These are phyloP conservation scores for Volvariella surrecta DNA, from an alignment of 1,284 basidiomycete genomes.

Conservation along the genomic window DNA sequence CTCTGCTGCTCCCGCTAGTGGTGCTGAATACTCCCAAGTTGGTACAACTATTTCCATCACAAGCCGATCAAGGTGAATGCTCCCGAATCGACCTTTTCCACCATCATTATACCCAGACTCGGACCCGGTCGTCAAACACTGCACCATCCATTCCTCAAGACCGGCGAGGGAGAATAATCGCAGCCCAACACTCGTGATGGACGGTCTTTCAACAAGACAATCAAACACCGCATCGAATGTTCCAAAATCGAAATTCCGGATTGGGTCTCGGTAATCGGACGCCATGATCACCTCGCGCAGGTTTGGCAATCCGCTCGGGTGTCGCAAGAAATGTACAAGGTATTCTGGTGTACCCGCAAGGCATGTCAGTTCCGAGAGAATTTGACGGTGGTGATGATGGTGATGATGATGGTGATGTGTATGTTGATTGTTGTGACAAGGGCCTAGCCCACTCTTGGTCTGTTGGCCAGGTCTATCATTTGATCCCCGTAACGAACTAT, in stretches of 20 bases:
- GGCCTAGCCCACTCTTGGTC: too few relatives aligned
- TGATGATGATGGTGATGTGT: constrained; percentile 7
- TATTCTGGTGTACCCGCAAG: constrained; percentile 11
- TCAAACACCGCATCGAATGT: background rate
- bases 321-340: constrained; percentile 9
- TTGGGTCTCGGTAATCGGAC: background rate
- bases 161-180: background rate
- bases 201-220: background rate
- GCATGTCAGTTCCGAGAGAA: constrained; percentile 9
- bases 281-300: background rate
- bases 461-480: too few relatives aligned
- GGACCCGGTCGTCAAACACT: background rate
- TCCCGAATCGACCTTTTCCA: too few relatives aligned
- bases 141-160: background rate
- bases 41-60: too few relatives aligned
- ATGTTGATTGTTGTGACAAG: constrained; percentile 6
- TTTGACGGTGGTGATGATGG: constrained; percentile 2
- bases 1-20: too few relatives aligned
- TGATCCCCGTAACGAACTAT: too few relatives aligned
- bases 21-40: too few relatives aligned
- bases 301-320: background rate
- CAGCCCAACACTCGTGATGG: background rate
- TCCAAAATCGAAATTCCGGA: background rate
- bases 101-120: too few relatives aligned
- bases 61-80: too few relatives aligned